Evolutionary conservation across 2,329 filamentous ascomycete genomes (phyloP), one percentile per base, ranked within the genome.

Genomic region (Lachnellula hyalina): DNA sequence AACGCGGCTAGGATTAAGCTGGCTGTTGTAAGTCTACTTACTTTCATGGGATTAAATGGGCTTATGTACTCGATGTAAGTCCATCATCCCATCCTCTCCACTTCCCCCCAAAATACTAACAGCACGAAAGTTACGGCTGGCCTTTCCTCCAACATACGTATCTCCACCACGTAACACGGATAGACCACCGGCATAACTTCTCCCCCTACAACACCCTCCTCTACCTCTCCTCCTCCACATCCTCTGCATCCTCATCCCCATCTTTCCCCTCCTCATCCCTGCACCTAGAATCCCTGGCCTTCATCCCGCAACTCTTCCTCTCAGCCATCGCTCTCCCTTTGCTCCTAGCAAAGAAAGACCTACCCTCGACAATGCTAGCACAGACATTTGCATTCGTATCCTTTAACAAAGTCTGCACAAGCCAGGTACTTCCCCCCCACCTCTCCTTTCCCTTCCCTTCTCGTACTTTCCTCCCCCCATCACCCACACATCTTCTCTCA

Each of bases 381-480:
- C 94, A 99, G 73, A 97, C 94, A 0, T 96, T 96, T 73, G 90
- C 93, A 0, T 99, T 99, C 72, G 94, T 97, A 4, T 86, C 91
- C 0, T 97, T 97, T 65, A 99, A 99, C 75, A 99, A 99, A 75
- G 94, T 99, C 59, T 97, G 93, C 79, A 99, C 94, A 3, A 96
- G 91, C 67, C 93, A 97, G 81, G 90, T 94, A 80, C 60, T 79
- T 68, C 32, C 44, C 47, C 17, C 23, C n/a, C 32, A 25, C 45
- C n/a, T n/a, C n/a, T n/a, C n/a, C 40, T 46, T 23, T 17, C 53
- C 36, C 51, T 32, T 15, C 36, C 9, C 17, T 19, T n/a, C n/a
- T n/a, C n/a, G n/a, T n/a, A n/a, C 47, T 12, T 36, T 15, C 17
- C 28, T 38, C 51, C 21, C 21, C 21, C 21, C 4, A 21, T 4